These are phyloP conservation scores for Bjerkandera adusta DNA, from an alignment of 1,284 basidiomycete genomes.

Conservation along the genomic window DNA sequence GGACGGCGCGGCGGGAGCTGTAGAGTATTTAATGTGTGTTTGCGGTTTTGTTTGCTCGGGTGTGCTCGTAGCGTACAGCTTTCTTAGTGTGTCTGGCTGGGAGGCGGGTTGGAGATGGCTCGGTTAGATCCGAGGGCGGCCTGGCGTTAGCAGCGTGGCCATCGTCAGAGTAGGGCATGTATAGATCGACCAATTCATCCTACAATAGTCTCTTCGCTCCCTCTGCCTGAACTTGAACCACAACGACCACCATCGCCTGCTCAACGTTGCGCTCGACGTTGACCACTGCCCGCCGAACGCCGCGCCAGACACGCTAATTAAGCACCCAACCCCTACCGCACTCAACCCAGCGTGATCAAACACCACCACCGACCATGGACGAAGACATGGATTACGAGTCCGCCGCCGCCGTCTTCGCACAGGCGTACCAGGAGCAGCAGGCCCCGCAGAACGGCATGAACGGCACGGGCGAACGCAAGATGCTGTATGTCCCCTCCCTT, in stretches of 20 bases:
- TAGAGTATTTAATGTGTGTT: conserved; percentile 5
- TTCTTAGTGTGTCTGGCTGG: no score
- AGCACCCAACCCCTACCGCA: no score
- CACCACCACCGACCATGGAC: conserved; percentile 52
- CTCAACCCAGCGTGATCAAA: conserved; percentile 8
- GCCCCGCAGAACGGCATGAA: conserved; percentile 31
- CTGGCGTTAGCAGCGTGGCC: conserved; percentile 29
- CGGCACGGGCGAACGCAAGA: conserved; percentile 49
- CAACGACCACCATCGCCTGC: conserved; percentile 11
- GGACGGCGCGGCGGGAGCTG: conserved; percentile 14
- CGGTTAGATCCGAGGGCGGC: conserved; percentile 35
- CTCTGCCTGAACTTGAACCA: conserved; percentile 13
- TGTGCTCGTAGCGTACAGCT: conserved; percentile 1
- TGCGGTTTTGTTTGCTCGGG: background rate
- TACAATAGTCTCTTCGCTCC: conserved; percentile 21
- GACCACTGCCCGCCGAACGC: no score
- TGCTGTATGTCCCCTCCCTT: conserved; percentile 57
- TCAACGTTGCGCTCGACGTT: no score
- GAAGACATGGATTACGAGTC: conserved; percentile 71
- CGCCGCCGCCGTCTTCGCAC: conserved; percentile 32
- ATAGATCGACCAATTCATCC: conserved; percentile 22
- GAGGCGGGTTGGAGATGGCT: conserved; percentile 6
- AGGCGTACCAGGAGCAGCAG: conserved; percentile 38
- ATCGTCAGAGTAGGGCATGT: conserved; percentile 19
- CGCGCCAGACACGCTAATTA: no score